phyloP scores from a whole-genome alignment of 257 asterid species.

The Solanum pinnatisectum region DNA sequence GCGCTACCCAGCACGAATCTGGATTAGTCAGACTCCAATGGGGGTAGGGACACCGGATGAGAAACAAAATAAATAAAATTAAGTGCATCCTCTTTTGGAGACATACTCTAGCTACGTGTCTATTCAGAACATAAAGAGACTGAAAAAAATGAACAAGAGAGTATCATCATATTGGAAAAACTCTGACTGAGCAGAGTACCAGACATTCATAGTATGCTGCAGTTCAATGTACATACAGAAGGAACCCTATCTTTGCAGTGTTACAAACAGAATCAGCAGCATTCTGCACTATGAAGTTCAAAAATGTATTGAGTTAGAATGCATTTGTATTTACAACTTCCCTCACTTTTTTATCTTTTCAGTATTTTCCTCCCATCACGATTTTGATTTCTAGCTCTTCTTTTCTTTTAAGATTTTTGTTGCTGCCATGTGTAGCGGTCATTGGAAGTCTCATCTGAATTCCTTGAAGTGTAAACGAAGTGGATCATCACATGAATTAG shows the following conservation, averaged over 20 bases:
- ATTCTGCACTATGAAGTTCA: not conserved
- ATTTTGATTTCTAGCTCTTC: slow-evolving; percentile 6
- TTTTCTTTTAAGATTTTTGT: not conserved
- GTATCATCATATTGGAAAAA: not conserved
- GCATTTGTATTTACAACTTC: not conserved
- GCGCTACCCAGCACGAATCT: not conserved
- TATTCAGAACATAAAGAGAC: not conserved
- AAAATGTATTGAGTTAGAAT: not conserved
- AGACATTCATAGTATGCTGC: not conserved
- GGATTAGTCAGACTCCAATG: not conserved
- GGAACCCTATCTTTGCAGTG: not conserved
- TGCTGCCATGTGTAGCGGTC: not conserved
- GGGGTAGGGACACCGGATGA: not conserved
- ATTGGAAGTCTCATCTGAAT: slow-evolving; percentile 13
- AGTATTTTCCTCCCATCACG: not conserved
- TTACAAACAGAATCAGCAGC: slow-evolving; percentile 4
- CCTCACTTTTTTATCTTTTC: slow-evolving; percentile 1
- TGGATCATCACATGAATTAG: not conserved
- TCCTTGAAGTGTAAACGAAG: slow-evolving; percentile 6
- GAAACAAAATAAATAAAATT: not conserved
- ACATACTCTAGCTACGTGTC: not conserved
- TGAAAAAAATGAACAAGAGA: not conserved
- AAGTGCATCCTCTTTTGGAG: not conserved
- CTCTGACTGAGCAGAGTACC: not conserved
- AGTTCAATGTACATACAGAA: slow-evolving; percentile 1